These are phyloP conservation scores for Hyaloscypha variabilis DNA, from an alignment of 495 filamentous ascomycete genomes.

Conservation along the genomic window DNA sequence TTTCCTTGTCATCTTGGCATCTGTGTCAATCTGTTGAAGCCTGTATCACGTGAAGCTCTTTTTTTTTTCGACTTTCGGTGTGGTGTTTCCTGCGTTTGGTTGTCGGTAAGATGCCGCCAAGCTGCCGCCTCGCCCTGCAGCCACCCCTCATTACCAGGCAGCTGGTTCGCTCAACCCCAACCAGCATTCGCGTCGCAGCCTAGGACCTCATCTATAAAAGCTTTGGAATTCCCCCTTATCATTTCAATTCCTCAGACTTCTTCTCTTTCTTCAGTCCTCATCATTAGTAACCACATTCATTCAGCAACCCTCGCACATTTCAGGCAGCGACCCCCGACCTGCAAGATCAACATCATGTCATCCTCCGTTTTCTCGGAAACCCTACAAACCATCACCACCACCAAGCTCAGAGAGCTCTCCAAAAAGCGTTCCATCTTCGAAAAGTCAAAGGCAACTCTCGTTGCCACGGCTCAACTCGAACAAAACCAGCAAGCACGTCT, in stretches of 20 bases:
- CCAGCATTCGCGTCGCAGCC: background rate
- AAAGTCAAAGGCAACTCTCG: constrained; percentile 37
- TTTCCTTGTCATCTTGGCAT: background rate
- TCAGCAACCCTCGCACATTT: background rate
- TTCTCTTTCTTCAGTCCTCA: background rate
- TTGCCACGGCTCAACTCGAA: constrained; percentile 34
- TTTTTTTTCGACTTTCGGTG: no score
- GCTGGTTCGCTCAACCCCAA: background rate
- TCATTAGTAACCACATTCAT: background rate
- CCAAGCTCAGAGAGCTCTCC: constrained; percentile 63
- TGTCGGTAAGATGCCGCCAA: no score
- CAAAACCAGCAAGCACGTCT: constrained; percentile 38
- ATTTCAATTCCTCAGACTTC: background rate
- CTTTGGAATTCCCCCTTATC: background rate
- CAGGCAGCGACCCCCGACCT: background rate
- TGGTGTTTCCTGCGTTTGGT: no score
- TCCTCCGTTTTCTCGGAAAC: constrained; percentile 57
- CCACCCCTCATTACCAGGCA: background rate
- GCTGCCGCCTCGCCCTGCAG: no score
- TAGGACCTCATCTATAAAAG: constrained; percentile 2
- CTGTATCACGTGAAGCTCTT: background rate
- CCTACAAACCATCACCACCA: constrained; percentile 64
- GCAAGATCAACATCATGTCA: constrained; percentile 21
- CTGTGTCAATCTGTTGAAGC: background rate
- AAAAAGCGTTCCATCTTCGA: constrained; percentile 60